These are phyloP conservation scores for Ceratocystis colombiana DNA, from an alignment of 2,329 filamentous ascomycete species.

Conservation along the genomic window DNA sequence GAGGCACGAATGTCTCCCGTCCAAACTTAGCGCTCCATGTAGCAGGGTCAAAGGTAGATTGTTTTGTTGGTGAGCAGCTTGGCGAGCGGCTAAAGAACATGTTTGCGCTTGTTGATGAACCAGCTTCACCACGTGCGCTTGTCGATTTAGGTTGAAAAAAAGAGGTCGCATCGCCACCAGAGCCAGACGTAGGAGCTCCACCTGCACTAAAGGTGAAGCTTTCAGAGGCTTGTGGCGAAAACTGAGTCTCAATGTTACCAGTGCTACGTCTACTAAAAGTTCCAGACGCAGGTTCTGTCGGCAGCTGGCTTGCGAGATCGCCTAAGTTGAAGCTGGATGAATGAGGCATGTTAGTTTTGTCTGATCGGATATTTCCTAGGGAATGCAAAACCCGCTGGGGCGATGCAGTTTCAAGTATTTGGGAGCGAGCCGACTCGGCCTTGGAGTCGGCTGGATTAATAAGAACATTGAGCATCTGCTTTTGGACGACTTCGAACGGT, in stretches of 20 bases:
- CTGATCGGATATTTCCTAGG: neutral
- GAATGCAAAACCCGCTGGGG: constrained; percentile 6
- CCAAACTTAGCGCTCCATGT: constrained; percentile 47
- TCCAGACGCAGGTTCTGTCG: constrained; percentile 10
- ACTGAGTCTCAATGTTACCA: constrained; percentile 54
- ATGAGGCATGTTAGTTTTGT: constrained; percentile 12
- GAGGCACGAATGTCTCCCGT: constrained; percentile 44
- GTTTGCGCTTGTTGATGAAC: constrained; percentile 11
- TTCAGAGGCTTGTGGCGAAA: constrained; percentile 30
- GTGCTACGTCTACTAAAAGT: constrained; percentile 42
- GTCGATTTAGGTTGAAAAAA: constrained; percentile 17
- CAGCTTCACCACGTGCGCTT: constrained; percentile 10
- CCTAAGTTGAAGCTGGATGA: constrained; percentile 21
- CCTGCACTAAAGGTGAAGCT: constrained; percentile 26
- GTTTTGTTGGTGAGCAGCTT: constrained; percentile 18
- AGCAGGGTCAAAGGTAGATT: constrained; percentile 39
- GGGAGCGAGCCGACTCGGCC: constrained; percentile 7
- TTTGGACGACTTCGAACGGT: constrained; percentile 16
- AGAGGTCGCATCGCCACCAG: constrained; percentile 10
- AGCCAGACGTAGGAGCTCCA: neutral
- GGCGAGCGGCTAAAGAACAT: neutral
- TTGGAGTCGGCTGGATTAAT: constrained; percentile 8
- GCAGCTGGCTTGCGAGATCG: constrained; percentile 19
- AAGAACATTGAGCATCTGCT: constrained; percentile 7
- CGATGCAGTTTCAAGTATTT: constrained; percentile 10